These are phyloP conservation scores for Didymella keratinophila DNA, from an alignment of 2,329 filamentous ascomycete species.

Conservation along the genomic window DNA sequence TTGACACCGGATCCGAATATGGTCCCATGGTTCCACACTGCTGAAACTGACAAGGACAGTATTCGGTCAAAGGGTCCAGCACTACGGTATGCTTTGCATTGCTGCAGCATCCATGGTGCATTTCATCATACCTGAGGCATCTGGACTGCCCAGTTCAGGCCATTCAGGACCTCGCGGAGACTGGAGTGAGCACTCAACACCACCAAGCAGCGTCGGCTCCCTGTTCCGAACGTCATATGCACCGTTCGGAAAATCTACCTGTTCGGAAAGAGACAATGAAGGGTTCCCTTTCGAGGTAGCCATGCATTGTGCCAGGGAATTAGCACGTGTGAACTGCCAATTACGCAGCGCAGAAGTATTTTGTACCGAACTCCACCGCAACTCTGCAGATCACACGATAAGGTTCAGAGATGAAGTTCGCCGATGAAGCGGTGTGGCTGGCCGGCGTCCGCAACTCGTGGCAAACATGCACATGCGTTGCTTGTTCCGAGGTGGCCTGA, in stretches of 20 bases:
- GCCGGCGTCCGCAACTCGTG: slow-evolving; percentile 15
- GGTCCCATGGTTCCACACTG: neutral
- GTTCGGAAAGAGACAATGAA: neutral
- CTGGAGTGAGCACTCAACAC: neutral
- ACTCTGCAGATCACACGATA: slow-evolving; percentile 9
- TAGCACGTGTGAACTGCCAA: neutral
- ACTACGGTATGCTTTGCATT: neutral
- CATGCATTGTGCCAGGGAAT: neutral
- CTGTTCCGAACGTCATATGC: neutral
- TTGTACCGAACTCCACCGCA: slow-evolving; percentile 8
- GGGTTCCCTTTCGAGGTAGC: neutral
- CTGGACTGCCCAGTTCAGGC: neutral
- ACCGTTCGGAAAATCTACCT: neutral
- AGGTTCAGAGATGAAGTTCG: slow-evolving; percentile 14
- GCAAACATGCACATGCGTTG: slow-evolving; percentile 7
- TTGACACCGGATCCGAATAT: neutral
- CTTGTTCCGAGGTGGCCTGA: slow-evolving; percentile 5
- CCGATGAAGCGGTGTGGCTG: slow-evolving; percentile 10
- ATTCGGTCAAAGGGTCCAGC: neutral
- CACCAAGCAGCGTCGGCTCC: neutral
- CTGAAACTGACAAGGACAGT: neutral
- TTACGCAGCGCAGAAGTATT: neutral
- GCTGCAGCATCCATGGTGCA: neutral
- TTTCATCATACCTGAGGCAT: neutral
- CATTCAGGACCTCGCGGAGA: neutral